Evolutionary conservation across 352 stramenopile species (phyloP).

Genomic region (Phytophthora nicotianae): DNA sequence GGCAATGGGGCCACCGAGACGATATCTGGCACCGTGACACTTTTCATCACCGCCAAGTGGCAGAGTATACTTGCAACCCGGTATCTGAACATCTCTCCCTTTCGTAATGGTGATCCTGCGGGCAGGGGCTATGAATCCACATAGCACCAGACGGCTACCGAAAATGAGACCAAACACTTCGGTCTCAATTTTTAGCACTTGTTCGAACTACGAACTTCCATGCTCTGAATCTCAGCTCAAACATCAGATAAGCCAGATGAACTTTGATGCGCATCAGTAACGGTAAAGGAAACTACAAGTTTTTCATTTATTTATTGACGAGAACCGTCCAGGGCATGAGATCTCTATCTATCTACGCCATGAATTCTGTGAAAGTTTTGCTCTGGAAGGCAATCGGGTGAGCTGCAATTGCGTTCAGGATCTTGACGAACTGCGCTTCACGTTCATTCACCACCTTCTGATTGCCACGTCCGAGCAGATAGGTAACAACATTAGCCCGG

Average conservation of each 20-base stretch:
- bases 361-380: constrained; percentile 50
- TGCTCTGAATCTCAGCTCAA: too few species aligned
- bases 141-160: constrained; percentile 14
- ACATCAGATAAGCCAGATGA: too few species aligned
- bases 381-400: constrained; percentile 61
- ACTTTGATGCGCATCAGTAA: too few species aligned
- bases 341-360: constrained; percentile 35
- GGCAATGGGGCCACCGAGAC: constrained; percentile 9
- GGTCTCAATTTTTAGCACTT: too few species aligned
- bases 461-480: constrained; percentile 54
- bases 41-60: constrained; percentile 5
- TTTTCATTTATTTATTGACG: constrained; percentile 9
- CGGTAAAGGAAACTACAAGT: too few species aligned
- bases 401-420: constrained; percentile 64
- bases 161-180: neutral
- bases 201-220: neutral
- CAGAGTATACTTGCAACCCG: constrained; percentile 21
- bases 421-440: constrained; percentile 60
- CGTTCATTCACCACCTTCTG: constrained; percentile 61
- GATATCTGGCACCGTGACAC: constrained; percentile 2
- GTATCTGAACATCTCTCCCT: constrained; percentile 28
- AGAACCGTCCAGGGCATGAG: neutral
- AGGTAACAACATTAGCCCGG: constrained; percentile 43
- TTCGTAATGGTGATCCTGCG: constrained; percentile 4
- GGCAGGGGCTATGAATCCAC: constrained; percentile 14